Conservation (phyloP, 2,329 filamentous ascomycete genomes). For the Colletotrichum sp. region DNA sequence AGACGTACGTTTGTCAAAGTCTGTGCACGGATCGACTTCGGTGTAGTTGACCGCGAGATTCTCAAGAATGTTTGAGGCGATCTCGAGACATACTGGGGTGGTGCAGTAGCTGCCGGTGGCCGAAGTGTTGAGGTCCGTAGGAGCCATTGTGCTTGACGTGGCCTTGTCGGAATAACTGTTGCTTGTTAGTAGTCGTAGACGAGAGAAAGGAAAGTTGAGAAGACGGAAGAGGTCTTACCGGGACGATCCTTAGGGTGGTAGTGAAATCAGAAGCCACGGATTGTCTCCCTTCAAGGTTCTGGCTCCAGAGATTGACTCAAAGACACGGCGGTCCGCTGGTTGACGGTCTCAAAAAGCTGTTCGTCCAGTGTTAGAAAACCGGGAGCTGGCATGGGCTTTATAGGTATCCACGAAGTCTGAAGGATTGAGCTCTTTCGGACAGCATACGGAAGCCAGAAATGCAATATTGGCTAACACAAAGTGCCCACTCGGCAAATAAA, state of each 20-base stretch:
- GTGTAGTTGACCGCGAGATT: constrained; percentile 50
- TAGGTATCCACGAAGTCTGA: background rate
- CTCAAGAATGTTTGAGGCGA: constrained; percentile 29
- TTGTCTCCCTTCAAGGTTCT: background rate
- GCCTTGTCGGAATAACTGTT: background rate
- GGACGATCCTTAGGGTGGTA: background rate
- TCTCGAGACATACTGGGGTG: constrained; percentile 30
- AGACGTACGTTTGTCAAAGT: constrained; percentile 62
- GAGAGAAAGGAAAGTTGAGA: background rate
- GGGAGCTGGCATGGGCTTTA: background rate
- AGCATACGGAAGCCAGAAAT: background rate
- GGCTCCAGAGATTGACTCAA: background rate
- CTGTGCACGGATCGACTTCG: constrained; percentile 67
- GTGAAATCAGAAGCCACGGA: background rate
- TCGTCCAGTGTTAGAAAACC: background rate
- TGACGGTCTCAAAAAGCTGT: background rate
- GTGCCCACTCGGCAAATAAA: background rate
- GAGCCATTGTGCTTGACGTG: background rate
- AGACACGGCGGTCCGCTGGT: background rate
- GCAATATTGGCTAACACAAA: background rate
- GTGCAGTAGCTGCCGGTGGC: constrained; percentile 18
- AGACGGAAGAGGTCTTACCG: background rate
- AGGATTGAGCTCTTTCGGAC: background rate
- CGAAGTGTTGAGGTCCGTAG: background rate
- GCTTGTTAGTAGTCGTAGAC: background rate